phyloP scores from a whole-genome alignment of 352 stramenopile genomes.

The Globisporangium yorkense region DNA sequence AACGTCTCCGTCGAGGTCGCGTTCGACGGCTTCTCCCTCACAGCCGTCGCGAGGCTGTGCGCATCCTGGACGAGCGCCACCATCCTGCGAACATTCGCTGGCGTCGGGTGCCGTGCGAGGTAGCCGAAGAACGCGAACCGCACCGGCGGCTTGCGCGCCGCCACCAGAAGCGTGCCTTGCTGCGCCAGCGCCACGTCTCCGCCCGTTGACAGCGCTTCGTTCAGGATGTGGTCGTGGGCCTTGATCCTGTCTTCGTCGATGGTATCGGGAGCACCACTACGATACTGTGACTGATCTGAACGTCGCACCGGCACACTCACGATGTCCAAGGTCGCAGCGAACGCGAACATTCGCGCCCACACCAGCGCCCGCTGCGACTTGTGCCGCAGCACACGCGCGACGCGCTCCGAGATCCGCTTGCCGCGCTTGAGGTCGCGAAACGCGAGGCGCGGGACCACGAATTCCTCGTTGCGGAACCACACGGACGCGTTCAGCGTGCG shows the following conservation, averaged over 20 bases:
- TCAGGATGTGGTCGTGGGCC: constrained; percentile 8
- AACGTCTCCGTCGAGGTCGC: constrained; percentile 1
- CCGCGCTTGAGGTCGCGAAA: constrained; percentile 18
- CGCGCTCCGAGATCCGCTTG: constrained; percentile 8
- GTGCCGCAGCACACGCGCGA: constrained; percentile 5
- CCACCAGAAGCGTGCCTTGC: constrained; percentile 6
- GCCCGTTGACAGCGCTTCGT: constrained; percentile 9
- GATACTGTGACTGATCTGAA: neutral
- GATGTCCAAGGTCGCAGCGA: neutral
- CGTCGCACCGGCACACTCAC: constrained; percentile 1
- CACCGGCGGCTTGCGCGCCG: constrained; percentile 4
- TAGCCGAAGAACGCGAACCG: constrained; percentile 15
- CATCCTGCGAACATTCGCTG: constrained; percentile 3
- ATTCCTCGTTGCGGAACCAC: constrained; percentile 39
- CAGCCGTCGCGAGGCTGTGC: constrained; percentile 9
- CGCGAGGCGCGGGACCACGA: constrained; percentile 22
- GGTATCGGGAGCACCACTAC: neutral
- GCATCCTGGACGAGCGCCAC: constrained; percentile 7
- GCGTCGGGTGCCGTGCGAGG: constrained; percentile 6
- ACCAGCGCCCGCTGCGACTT: constrained; percentile 10
- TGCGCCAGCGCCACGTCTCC: constrained; percentile 6
- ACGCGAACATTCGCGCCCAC: constrained; percentile 7
- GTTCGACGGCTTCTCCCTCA: neutral
- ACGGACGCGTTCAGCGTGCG: constrained; percentile 9
- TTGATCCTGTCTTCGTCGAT: constrained; percentile 1